Evolutionary conservation across 1,139 yeast species (phyloP).

Genomic region (Yamadazyma aaseri): DNA sequence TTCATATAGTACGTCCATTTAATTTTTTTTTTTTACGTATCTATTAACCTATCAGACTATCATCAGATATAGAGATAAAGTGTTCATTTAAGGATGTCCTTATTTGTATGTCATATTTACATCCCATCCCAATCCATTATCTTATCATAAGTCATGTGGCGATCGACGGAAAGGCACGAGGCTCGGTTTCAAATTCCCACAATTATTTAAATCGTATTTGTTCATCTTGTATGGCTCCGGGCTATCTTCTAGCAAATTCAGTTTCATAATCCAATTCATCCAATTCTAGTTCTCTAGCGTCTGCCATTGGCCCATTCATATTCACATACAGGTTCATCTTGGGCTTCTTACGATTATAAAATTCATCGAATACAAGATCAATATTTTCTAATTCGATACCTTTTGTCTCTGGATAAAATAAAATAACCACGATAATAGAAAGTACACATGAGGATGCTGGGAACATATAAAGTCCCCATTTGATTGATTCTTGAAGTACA

Average conservation of each 20-base stretch:
- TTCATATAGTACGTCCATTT: too few relatives aligned
- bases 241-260: constrained; percentile 6
- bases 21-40: too few relatives aligned
- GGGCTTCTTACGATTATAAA: constrained; percentile 19
- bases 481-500: constrained; percentile 43
- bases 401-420: constrained; percentile 83
- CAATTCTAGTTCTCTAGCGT: constrained; percentile 18
- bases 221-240: too few relatives aligned
- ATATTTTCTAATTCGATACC: constrained; percentile 87
- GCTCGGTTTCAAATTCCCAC: too few relatives aligned
- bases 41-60: too few relatives aligned
- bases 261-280: constrained; percentile 22
- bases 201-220: too few relatives aligned
- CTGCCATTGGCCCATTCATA: constrained; percentile 9
- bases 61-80: too few relatives aligned
- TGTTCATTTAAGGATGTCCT: too few relatives aligned
- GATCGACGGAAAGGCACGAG: too few relatives aligned
- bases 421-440: constrained; percentile 54
- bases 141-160: too few relatives aligned
- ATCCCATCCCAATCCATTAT: too few relatives aligned
- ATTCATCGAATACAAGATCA: constrained; percentile 75
- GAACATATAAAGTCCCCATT: constrained; percentile 50
- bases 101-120: too few relatives aligned
- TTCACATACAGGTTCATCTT: constrained; percentile 20
- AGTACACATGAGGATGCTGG: constrained; percentile 49